Evolutionary conservation across 805 yeast genomes (phyloP), one percentile per base, ranked within the genome.

Genomic region (Candida krabiensis): DNA sequence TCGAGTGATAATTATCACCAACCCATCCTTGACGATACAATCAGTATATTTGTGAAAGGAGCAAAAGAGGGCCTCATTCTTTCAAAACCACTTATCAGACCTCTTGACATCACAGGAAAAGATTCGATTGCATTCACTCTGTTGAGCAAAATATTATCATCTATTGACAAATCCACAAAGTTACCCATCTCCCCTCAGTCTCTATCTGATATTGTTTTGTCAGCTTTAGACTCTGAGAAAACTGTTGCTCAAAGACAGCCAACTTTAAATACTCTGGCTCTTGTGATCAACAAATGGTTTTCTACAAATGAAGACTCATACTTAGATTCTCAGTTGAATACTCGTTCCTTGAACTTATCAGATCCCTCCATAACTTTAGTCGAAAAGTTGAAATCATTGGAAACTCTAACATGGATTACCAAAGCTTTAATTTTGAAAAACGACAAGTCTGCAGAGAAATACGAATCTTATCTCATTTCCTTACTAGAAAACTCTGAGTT

Each of bases 381-480:
- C 13, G 28, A 35, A 3, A 42, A 59, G 3, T 23, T 56, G 3
- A 44, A 51, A 17, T 48, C 64, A 9, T 57, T 85, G 28, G 95
- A 87, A 55, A 55, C 72, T 0, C 58, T 70, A 9, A 65, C 82
- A 2, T 89, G 96, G 96, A 60, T 81, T 5, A 64, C 80, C 15
- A 89, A 87, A 58, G 90, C 86, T 0, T 66, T 86, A 34, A 53
- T 86, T 0, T 55, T 86, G 57, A 78, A 74, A 49, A 74, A 74
- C 45, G 83, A 82, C 41, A 46, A 61, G 7, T 19, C 45, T 0
- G 69, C 73, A 3, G 57, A 48, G 16, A 50, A 47, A 23, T 63
- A 50, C 33, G 66, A 70, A 50, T 59, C 50, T 28, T 50, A 39
- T 49, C 49, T 73, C 30, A 34, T 75, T 13, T 40, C 52, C 5